Conservation (phyloP, 1,284 basidiomycete genomes). For the Puccinia novopanici region DNA sequence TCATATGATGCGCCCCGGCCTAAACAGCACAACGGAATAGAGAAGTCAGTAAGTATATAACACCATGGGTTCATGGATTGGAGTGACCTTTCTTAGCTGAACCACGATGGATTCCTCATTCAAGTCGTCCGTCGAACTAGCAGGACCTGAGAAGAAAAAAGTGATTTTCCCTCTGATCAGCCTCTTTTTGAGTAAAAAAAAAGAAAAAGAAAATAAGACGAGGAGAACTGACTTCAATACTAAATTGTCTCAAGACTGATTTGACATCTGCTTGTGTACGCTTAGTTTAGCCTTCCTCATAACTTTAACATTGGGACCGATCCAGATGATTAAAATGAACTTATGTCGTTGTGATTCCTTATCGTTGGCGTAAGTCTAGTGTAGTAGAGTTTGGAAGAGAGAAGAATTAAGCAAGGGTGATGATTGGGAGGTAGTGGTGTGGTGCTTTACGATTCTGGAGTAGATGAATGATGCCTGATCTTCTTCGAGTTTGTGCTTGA, state of each 20-base stretch:
- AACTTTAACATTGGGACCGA: constrained; percentile 77
- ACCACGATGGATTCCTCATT: constrained; percentile 75
- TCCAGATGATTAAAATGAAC: constrained; percentile 86
- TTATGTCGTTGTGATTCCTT: constrained; percentile 64
- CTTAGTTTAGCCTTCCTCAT: constrained; percentile 89
- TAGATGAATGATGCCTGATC: constrained; percentile 78
- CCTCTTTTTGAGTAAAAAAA: no score
- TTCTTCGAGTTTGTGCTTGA: constrained; percentile 73
- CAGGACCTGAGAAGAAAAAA: constrained; percentile 64
- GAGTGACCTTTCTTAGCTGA: constrained; percentile 71
- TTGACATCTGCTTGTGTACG: constrained; percentile 85
- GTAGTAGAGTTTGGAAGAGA: constrained; percentile 60
- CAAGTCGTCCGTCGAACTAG: constrained; percentile 75
- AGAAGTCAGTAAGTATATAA: background rate
- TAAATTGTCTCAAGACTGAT: constrained; percentile 72
- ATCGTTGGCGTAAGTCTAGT: constrained; percentile 69
- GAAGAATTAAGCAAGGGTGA: background rate
- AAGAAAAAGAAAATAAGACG: constrained; percentile 6
- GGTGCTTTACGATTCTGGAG: constrained; percentile 65
- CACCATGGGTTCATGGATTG: no score
- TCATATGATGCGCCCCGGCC: constrained; percentile 51
- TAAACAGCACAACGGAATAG: background rate
- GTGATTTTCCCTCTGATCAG: background rate
- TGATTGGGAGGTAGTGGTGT: background rate
- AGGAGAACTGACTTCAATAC: constrained; percentile 67